Conservation (phyloP, 192 early-diverging fungal genomes). For the Gryganskiella cystojenkinii region DNA sequence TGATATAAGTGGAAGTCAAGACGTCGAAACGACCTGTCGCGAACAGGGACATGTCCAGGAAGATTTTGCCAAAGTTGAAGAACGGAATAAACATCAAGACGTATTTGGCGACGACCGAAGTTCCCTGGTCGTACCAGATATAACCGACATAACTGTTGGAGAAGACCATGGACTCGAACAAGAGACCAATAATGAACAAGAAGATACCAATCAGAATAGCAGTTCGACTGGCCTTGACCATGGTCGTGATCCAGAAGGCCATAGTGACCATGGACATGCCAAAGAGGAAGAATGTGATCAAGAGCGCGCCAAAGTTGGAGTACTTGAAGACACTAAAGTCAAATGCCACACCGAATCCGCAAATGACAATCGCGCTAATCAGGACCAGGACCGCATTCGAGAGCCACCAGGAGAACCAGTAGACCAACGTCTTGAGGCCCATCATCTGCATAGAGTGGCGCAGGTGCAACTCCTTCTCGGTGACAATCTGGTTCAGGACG, state of each 20-base stretch:
- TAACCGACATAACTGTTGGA: slow-evolving; percentile 58
- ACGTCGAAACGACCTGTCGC: slow-evolving; percentile 59
- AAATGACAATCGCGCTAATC: slow-evolving; percentile 68
- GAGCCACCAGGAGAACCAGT: slow-evolving; percentile 75
- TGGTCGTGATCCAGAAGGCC: slow-evolving; percentile 75
- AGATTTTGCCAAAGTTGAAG: slow-evolving; percentile 74
- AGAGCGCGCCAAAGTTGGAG: slow-evolving; percentile 64
- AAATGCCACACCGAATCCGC: slow-evolving; percentile 68
- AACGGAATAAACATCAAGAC: slow-evolving; percentile 62
- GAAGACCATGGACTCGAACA: slow-evolving; percentile 72
- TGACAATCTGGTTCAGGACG: slow-evolving; percentile 74
- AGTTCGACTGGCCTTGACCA: slow-evolving; percentile 67
- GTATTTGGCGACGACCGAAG: slow-evolving; percentile 23
- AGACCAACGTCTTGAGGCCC: slow-evolving; percentile 75
- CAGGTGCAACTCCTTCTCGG: slow-evolving; percentile 79
- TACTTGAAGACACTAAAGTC: slow-evolving; percentile 72
- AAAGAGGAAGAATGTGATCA: slow-evolving; percentile 78
- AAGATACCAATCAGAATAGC: slow-evolving; percentile 82
- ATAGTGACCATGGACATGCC: slow-evolving; percentile 79
- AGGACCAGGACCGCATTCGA: slow-evolving; percentile 65
- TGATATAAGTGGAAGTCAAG: slow-evolving; percentile 70
- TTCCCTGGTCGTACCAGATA: slow-evolving; percentile 58
- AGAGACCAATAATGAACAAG: slow-evolving; percentile 80
- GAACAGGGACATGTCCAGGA: slow-evolving; percentile 72
- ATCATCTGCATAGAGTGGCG: slow-evolving; percentile 82